Evolutionary conservation across 345 rosid species (phyloP), one percentile per base, ranked within the genome.

Genomic region (Salix koriyanagi): DNA sequence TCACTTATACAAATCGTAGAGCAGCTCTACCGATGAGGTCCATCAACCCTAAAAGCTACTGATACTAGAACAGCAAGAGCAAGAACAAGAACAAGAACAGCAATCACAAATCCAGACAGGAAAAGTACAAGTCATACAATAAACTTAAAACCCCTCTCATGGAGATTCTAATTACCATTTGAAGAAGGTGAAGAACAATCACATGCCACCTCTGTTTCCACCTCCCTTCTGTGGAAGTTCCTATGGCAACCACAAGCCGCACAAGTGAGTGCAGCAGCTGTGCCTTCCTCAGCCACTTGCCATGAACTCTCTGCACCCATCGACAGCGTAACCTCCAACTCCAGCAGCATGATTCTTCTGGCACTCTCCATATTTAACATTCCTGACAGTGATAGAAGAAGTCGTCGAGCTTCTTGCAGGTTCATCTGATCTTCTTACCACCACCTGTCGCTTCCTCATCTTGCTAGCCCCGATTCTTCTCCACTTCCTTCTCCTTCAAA

Each of bases 281-380:
- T 74, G 10, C 79, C 79, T 75, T 82, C 81, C 39, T 78, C 84
- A n/a, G 2, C 90, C 89, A 61, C 87, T 89, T 32, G 97, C 92
- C 91, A 90, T 88, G 86, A 90, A 92, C 83, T 92, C 97, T 34
- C 94, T 87, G 86, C 97, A 92, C 1, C 97, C 97, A 7, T 92
- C 97, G 6, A 92, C 90, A 9, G 92, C 94, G 65, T 85, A 86
- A 16, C 94, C 94, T 2, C 94, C 97, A 18, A 89, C 86, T 5
- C 81, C 81, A 25, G 91, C 94, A 2, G 94, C 97, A 58, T 90
- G 93, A 66, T 92, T 92, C 90, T 88, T 92, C 69, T 90, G 94
- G 60, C 97, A 90, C 90, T 92, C 97, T 37, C 79, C 85, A 72
- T 92, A 90, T 65, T 89, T 84, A 75, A 92, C 89, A 65, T 74